Base-by-base conservation (phyloP, 352 stramenopile genomes). In the Globisporangium nagaii region DNA sequence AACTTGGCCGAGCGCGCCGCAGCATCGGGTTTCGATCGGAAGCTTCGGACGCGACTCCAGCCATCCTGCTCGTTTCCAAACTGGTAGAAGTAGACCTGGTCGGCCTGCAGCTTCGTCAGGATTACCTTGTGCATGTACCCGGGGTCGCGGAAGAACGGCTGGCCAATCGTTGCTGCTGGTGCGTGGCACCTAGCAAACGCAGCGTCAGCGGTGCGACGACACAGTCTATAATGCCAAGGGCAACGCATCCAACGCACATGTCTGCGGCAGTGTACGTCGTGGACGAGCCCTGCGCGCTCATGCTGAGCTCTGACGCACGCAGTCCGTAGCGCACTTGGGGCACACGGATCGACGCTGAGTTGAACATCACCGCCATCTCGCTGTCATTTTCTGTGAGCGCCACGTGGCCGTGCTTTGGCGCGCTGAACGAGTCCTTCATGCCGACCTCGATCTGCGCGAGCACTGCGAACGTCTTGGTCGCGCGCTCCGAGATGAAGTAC, bases 331-430 rank as follows among this genome's bases (percentile, higher is more conserved):
- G 70, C 3, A 73, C 73, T 20, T 68, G 47, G 0, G 73, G 79
- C 15, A 53, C 77, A 6, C 66, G 53, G 0, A 62, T 61, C 0
- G 73, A 84, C 6, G 70, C 76, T 9, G 79, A 84, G 37, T 86
- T 90, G 50, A 84, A 90, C 69, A 87, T 69, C 32, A 90, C 37
- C 0, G 69, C 69, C 76, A 90, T 88, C 9, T 75, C 71, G 4
- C 66, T 51, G 10, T 63, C 45, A 6, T 71, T 43, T 5, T 73
- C 73, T 1, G 75, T 86, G 5, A 89, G 53, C 52, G 73, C 81
- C 17, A 89, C 41, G 40, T 89, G 79, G 15, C 79, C 79, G 24
- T 89, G 79, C 56, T 89, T 86, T 1, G 79, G 79, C 0, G 71
- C 55, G 20, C 67, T 60, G 9, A 84, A 73, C 0, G 71, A 66